Conservation (phyloP, 2,329 filamentous ascomycete genomes). For the Pyricularia sp. region DNA sequence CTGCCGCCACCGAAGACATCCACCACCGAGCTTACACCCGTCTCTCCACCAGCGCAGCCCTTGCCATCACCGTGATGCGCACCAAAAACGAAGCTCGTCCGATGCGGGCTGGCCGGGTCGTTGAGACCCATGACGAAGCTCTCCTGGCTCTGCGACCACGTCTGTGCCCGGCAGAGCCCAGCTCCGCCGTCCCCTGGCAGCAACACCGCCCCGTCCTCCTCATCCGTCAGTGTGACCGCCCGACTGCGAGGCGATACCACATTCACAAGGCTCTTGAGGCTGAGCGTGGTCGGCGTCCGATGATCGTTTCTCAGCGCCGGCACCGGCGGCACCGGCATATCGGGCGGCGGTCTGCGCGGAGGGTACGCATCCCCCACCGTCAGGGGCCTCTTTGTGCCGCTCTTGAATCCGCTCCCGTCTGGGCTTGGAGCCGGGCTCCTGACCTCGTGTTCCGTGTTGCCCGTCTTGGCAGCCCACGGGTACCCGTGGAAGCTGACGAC, state of each 20-base stretch:
- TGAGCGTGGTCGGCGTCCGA: constrained; percentile 16
- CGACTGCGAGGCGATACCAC: constrained; percentile 12
- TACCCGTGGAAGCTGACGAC: constrained; percentile 19
- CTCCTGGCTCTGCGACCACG: constrained; percentile 17
- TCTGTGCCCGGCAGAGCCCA: neutral
- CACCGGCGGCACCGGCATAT: constrained; percentile 9
- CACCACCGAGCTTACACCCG: neutral
- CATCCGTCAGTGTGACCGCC: constrained; percentile 6
- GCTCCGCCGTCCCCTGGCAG: constrained; percentile 6
- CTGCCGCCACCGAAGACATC: neutral
- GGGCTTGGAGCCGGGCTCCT: neutral
- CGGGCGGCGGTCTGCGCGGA: neutral
- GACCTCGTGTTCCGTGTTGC: neutral
- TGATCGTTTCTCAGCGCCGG: constrained; percentile 8
- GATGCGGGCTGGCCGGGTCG: constrained; percentile 15
- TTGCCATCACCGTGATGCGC: constrained; percentile 7
- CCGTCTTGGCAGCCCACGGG: constrained; percentile 12
- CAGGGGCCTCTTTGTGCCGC: neutral
- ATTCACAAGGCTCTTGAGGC: constrained; percentile 16
- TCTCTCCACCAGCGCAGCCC: neutral
- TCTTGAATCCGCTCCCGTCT: neutral
- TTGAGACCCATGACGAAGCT: constrained; percentile 18
- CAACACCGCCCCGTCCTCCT: constrained; percentile 8
- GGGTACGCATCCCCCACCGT: neutral
- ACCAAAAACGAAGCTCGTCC: constrained; percentile 13